Percentiles rank a stretch among this genome's conserved stretches.
phyloP scores from a whole-genome alignment of 1,284 basidiomycete species.

The Limonomyces culmigenus region DNA sequence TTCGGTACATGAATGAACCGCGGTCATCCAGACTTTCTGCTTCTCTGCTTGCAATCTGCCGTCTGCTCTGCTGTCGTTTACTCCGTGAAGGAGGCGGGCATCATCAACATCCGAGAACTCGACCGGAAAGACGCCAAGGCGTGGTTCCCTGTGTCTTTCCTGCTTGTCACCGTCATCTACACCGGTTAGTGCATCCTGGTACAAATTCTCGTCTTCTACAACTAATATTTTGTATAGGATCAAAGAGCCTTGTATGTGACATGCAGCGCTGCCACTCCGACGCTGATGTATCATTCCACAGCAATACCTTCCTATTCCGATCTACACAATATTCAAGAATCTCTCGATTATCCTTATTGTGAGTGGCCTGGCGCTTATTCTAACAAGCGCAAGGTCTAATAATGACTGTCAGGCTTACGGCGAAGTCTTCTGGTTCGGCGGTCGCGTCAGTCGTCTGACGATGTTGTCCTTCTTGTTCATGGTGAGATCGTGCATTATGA shows the following conservation, averaged over 20 bases:
- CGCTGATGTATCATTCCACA: slow-evolving; percentile 15
- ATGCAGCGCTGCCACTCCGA: not conserved
- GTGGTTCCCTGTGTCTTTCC: slow-evolving; percentile 91
- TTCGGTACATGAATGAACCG: too few relatives aligned
- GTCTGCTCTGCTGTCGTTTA: slow-evolving; percentile 75
- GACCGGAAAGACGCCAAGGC: slow-evolving; percentile 73
- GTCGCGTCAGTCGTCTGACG: slow-evolving; percentile 75
- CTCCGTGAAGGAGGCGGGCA: slow-evolving; percentile 57
- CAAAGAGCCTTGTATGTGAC: slow-evolving; percentile 2
- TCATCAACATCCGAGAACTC: slow-evolving; percentile 83
- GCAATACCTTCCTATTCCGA: slow-evolving; percentile 89
- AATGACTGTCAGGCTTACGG: slow-evolving; percentile 63
- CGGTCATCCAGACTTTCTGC: too few relatives aligned
- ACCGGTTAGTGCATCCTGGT: slow-evolving; percentile 96
- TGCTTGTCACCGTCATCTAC: slow-evolving; percentile 93
- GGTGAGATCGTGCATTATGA: slow-evolving; percentile 27
- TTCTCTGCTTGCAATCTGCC: slow-evolving; percentile 81
- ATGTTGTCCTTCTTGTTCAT: slow-evolving; percentile 87
- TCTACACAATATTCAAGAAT: slow-evolving; percentile 99
- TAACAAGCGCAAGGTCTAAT: slow-evolving; percentile 1
- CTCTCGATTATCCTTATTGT: slow-evolving; percentile 96
- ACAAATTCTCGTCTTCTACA: slow-evolving; percentile 18
- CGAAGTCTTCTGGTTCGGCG: slow-evolving; percentile 95
- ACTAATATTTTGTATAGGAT: not conserved
- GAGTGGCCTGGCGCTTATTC: slow-evolving; percentile 13